Evolutionary conservation across 352 stramenopile species (phyloP).

Genomic region (Phytopythium cucurbitacearum): DNA sequence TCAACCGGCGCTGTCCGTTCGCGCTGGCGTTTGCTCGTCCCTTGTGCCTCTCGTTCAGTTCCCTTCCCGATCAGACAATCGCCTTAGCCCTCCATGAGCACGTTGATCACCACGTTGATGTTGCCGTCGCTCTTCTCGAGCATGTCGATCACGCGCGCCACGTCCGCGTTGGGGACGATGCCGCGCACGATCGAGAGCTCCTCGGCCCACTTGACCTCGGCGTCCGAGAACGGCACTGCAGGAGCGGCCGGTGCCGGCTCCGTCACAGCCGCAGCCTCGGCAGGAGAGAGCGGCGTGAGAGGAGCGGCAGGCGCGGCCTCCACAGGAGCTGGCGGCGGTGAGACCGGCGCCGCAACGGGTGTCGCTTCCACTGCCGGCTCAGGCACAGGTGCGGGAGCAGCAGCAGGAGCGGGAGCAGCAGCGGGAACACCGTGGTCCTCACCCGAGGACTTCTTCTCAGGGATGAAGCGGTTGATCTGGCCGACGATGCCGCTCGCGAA

Average conservation of each 20-base stretch:
- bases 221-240: conserved; percentile 44
- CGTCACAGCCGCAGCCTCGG: conserved; percentile 11
- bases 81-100: conserved; percentile 46
- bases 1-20: neutral
- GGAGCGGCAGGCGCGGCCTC: conserved; percentile 9
- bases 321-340: conserved; percentile 4
- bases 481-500: conserved; percentile 66
- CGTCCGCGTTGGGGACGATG: conserved; percentile 60
- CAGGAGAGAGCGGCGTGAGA: conserved; percentile 1
- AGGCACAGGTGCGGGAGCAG: conserved; percentile 3
- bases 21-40: neutral
- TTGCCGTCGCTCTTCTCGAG: conserved; percentile 63
- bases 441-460: conserved; percentile 42
- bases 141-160: conserved; percentile 41
- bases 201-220: conserved; percentile 69
- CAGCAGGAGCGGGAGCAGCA: neutral
- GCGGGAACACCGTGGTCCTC: conserved; percentile 3
- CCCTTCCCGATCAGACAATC: conserved; percentile 1
- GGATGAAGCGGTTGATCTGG: conserved; percentile 58
- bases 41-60: too few species aligned
- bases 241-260: conserved; percentile 18
- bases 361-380: conserved; percentile 15
- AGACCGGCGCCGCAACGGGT: conserved; percentile 1
- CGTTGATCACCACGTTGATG: conserved; percentile 71
- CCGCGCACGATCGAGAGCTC: conserved; percentile 54